A percentile compares a stretch with the other conserved stretches of the same genome.
phyloP scores from a whole-genome alignment of 495 filamentous ascomycete species.

The Podospora pseudopauciseta region DNA sequence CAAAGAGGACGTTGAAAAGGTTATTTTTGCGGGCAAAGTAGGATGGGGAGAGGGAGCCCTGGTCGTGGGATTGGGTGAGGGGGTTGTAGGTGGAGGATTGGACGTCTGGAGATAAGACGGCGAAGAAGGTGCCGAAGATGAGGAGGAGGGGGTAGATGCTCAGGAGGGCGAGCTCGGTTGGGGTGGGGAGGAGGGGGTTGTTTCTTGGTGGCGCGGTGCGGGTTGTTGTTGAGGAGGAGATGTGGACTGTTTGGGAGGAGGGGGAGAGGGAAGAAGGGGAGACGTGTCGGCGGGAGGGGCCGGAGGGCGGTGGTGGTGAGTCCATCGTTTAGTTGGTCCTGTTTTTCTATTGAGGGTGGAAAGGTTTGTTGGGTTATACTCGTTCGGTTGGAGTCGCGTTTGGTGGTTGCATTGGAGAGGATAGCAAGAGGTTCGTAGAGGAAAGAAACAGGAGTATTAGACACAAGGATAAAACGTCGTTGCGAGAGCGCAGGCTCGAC shows the following conservation, averaged over 20 bases:
- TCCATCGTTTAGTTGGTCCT: not conserved
- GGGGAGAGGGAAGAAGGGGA: not conserved
- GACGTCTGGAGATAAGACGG: conserved; percentile 66
- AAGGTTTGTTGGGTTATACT: not conserved
- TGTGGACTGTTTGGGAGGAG: conserved; percentile 5
- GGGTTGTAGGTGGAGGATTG: conserved; percentile 56
- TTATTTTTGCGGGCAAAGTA: conserved; percentile 94
- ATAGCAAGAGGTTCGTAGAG: not conserved
- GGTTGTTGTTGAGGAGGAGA: conserved; percentile 11
- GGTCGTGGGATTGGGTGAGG: conserved; percentile 51
- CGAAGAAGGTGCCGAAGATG: conserved; percentile 74
- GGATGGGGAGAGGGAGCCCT: conserved; percentile 59
- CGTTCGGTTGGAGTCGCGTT: not conserved
- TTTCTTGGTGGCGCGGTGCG: conserved; percentile 25
- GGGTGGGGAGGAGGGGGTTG: conserved; percentile 56
- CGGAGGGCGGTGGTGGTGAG: conserved; percentile 11
- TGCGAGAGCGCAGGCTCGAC: not conserved
- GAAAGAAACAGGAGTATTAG: not conserved
- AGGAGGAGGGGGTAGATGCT: conserved; percentile 73
- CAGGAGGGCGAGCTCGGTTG: conserved; percentile 58
- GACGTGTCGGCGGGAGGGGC: conserved; percentile 6
- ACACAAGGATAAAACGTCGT: not conserved
- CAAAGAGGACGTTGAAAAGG: conserved; percentile 84
- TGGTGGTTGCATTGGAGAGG: not conserved
- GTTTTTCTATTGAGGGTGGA: not conserved